Evolutionary conservation across 352 stramenopile genomes (phyloP).

Genomic region (Globisporangium echinulatum): DNA sequence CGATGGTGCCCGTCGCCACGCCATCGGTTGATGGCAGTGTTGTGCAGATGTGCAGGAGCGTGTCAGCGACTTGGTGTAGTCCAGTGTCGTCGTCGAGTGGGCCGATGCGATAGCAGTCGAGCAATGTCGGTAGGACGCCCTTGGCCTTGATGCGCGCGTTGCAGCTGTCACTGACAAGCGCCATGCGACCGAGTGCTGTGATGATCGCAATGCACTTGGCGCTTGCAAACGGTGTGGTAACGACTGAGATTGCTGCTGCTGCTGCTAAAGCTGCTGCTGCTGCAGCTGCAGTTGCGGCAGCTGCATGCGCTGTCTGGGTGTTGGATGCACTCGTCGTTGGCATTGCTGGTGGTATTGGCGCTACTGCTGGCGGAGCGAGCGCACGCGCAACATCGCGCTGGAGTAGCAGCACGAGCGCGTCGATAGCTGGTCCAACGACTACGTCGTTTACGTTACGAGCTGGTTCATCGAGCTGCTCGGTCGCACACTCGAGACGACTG

Average conservation of each 20-base stretch:
- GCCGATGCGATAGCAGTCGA: conserved; percentile 38
- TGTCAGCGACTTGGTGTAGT: conserved; percentile 52
- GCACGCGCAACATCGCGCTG: conserved; percentile 28
- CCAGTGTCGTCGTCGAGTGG: conserved; percentile 5
- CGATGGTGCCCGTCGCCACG: background rate
- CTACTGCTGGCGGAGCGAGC: conserved; percentile 8
- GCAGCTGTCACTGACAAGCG: conserved; percentile 29
- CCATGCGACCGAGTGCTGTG: conserved; percentile 42
- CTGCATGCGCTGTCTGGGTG: background rate
- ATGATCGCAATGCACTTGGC: conserved; percentile 27
- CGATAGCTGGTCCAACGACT: conserved; percentile 17
- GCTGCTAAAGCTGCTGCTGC: conserved; percentile 15
- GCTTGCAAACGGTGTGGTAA: conserved; percentile 17
- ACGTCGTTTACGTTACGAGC: conserved; percentile 5
- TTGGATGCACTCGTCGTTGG: conserved; percentile 8
- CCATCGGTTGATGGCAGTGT: background rate
- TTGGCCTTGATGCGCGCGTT: conserved; percentile 30
- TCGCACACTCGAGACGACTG: conserved; percentile 30
- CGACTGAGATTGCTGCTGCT: background rate
- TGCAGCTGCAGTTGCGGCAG: conserved; percentile 7
- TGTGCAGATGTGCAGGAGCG: conserved; percentile 45
- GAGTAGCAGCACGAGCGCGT: conserved; percentile 32
- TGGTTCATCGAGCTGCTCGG: conserved; percentile 11
- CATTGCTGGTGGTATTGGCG: conserved; percentile 11
- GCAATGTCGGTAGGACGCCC: conserved; percentile 26